Evolutionary conservation across 2,329 filamentous ascomycete species (phyloP), one percentile per base, ranked within the genome.

Genomic region (Amauroascus niger): DNA sequence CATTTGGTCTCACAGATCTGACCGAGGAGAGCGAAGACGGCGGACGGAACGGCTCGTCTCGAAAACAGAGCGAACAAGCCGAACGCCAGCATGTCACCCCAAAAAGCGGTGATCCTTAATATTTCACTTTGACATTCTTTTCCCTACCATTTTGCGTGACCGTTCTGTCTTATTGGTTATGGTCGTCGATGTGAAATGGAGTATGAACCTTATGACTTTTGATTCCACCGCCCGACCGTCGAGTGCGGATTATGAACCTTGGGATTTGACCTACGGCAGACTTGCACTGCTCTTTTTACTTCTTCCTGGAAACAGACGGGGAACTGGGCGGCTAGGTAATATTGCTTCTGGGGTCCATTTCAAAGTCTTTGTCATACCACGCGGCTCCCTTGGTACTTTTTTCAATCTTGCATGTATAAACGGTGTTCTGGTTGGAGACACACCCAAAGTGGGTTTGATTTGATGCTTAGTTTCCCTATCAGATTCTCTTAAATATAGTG

Each of bases 1-100:
- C 80, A 4, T 88, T 94, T 58, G 87, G 87, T 39, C 75, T 97
- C 45, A 81, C 81, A 13, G 88, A 95, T 62, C 74, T 96, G 37
- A 79, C 85, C 1, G 86, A 90, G 59, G 87, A 93, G 58, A 86
- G 54, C 28, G 57, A 60, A 33, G 46, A 55, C 49, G 51, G 52
- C 14, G 46, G 24, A 28, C 28, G 47, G 32, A 49, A 50, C 22
- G 37, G 49, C 37, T 40, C 49, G 3, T 30, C 51, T 16, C 51
- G 28, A n/a, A 48, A 53, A 53, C 2, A 9, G 22, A 49, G 51
- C 30, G 35, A 47, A 41, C 44, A 55, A 28, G 30, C 47, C 13
- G 51, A 56, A 30, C 46, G 40, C 6, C 50, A 55, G 14, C 49
- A 52, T 13, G 49, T 48, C 5, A 40, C 41, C 9, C 56, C 56